phyloP scores from a whole-genome alignment of 345 rosid genomes.

The Bruguiera gymnorhiza region DNA sequence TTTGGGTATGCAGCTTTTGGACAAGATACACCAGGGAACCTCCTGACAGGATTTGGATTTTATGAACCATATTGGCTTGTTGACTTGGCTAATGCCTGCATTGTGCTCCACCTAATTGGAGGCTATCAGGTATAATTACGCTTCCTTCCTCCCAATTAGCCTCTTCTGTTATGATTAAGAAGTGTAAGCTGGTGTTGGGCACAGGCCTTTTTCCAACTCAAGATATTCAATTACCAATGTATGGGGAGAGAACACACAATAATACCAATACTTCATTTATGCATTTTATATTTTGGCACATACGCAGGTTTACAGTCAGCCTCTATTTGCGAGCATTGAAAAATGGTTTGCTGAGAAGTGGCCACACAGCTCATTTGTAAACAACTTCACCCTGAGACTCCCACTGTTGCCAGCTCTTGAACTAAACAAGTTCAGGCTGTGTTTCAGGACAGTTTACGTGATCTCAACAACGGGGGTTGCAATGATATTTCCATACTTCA shows the following conservation, averaged over 20 bases:
- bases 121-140: constrained; percentile 41
- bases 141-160: too few species aligned
- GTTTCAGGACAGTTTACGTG: constrained; percentile 54
- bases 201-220: too few species aligned
- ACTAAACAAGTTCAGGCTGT: constrained; percentile 35
- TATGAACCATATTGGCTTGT: constrained; percentile 52
- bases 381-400: constrained; percentile 28
- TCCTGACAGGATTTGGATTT: constrained; percentile 52
- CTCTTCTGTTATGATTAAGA: too few species aligned
- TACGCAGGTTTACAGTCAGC: constrained; percentile 52
- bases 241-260: too few species aligned
- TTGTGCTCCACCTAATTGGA: constrained; percentile 47
- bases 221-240: too few species aligned
- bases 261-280: too few species aligned
- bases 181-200: not conserved
- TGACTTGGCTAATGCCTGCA: constrained; percentile 47
- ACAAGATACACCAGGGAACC: constrained; percentile 46
- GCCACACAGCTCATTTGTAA: constrained; percentile 43
- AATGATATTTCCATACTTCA: constrained; percentile 74
- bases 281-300: not conserved
- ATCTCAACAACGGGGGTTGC: constrained; percentile 45
- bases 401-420: constrained; percentile 33
- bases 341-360: constrained; percentile 37
- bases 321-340: constrained; percentile 43
- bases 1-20: constrained; percentile 43